Evolutionary conservation across 2,329 filamentous ascomycete species (phyloP).

Genomic region (Fusarium aywerte): DNA sequence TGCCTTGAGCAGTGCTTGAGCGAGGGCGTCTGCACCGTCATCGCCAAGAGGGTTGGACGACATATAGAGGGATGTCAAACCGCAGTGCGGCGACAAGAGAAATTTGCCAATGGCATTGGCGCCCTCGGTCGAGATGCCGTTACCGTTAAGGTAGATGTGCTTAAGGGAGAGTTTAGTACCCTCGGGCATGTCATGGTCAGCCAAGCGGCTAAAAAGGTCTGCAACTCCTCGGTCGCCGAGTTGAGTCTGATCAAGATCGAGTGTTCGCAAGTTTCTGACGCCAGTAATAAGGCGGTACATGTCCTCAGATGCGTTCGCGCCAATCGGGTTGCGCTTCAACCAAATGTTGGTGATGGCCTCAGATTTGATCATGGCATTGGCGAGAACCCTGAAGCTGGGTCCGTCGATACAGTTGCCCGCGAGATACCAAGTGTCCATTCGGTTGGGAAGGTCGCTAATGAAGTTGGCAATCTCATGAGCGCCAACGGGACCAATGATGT

Average conservation of each 20-base stretch:
- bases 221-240: slow-evolving; percentile 60
- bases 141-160: slow-evolving; percentile 53
- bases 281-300: slow-evolving; percentile 58
- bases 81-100: slow-evolving; percentile 49
- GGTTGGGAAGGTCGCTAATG: slow-evolving; percentile 56
- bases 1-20: slow-evolving; percentile 48
- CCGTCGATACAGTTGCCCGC: slow-evolving; percentile 65
- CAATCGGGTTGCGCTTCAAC: slow-evolving; percentile 65
- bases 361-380: slow-evolving; percentile 58
- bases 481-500: slow-evolving; percentile 62
- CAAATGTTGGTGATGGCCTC: slow-evolving; percentile 61
- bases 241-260: slow-evolving; percentile 65
- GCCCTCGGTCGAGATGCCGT: slow-evolving; percentile 49
- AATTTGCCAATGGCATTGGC: slow-evolving; percentile 50
- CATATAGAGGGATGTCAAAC: slow-evolving; percentile 52
- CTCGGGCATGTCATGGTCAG: slow-evolving; percentile 45
- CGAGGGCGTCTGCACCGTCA: slow-evolving; percentile 47
- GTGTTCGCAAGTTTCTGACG: slow-evolving; percentile 57
- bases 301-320: slow-evolving; percentile 52
- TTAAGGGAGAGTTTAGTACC: slow-evolving; percentile 48
- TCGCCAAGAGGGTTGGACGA: slow-evolving; percentile 54
- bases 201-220: slow-evolving; percentile 55
- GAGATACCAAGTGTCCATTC: slow-evolving; percentile 66
- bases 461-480: slow-evolving; percentile 59
- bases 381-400: slow-evolving; percentile 54